Evolutionary conservation across 2,329 filamentous ascomycete genomes (phyloP).

Genomic region (Thelonectria discophora): DNA sequence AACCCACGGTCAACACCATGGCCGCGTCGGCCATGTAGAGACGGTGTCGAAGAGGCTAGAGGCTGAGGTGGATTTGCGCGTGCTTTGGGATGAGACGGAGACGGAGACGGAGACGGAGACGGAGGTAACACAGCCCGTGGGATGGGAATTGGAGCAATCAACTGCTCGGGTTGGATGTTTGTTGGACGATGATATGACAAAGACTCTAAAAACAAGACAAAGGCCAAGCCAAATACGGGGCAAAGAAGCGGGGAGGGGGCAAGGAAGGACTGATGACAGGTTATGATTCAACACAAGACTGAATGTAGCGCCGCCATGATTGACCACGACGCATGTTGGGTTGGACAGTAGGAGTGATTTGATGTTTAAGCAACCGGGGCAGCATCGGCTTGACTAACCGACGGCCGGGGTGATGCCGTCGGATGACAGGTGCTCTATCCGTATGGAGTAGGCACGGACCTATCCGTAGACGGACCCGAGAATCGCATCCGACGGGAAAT

Average conservation of each 20-base stretch:
- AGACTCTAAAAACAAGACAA: neutral
- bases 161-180: neutral
- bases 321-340: neutral
- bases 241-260: neutral
- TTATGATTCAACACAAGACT: neutral
- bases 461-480: neutral
- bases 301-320: neutral
- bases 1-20: slow-evolving; percentile 50
- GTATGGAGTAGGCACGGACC: no score
- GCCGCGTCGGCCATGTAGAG: slow-evolving; percentile 51
- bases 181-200: neutral
- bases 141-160: neutral
- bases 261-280: neutral
- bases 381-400: neutral
- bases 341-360: neutral
- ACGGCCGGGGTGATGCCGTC: neutral
- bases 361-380: neutral
- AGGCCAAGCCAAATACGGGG: neutral
- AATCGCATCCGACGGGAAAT: slow-evolving; percentile 7
- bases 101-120: slow-evolving; percentile 16
- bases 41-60: slow-evolving; percentile 22
- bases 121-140: slow-evolving; percentile 25
- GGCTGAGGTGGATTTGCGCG: slow-evolving; percentile 5
- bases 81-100: neutral
- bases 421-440: neutral